Percentiles rank a stretch among this genome's conserved stretches.
phyloP scores from a whole-genome alignment of 106 monocot species.

The Dendrobium nobile region DNA sequence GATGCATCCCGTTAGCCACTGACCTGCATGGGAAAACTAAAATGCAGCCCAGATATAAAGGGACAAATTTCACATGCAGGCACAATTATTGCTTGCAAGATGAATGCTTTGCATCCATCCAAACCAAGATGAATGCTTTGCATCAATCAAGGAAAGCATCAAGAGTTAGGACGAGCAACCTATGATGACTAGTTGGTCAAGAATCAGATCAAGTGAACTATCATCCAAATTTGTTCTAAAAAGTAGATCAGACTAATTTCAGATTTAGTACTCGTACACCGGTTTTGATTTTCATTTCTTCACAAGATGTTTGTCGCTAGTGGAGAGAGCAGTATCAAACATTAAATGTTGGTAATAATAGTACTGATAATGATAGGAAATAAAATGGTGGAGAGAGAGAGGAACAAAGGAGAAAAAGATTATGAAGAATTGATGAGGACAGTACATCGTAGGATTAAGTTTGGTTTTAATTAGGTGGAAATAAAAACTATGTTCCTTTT shows the following conservation, averaged over 20 bases:
- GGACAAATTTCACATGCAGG: neutral
- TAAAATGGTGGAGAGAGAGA: neutral
- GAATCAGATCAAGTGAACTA: neutral
- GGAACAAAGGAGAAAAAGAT: neutral
- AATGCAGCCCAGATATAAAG: neutral
- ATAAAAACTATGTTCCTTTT: neutral
- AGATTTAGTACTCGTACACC: neutral
- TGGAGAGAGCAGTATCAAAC: neutral
- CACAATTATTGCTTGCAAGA: neutral
- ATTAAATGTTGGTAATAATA: neutral
- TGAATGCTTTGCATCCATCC: neutral
- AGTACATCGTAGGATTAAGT: neutral
- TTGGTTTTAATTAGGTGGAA: neutral
- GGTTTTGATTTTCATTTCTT: neutral
- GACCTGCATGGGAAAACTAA: neutral
- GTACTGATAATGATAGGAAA: neutral
- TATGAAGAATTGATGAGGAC: neutral
- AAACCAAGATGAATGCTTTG: neutral
- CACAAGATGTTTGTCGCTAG: neutral
- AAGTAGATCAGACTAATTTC: neutral
- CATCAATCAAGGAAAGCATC: neutral
- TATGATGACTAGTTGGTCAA: neutral
- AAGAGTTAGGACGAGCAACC: neutral
- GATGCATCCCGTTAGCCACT: neutral
- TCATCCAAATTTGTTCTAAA: neutral